Percentiles rank a stretch among this genome's conserved stretches.
phyloP scores from a whole-genome alignment of 768 basidiomycete genomes.

The Mycena galericulata region DNA sequence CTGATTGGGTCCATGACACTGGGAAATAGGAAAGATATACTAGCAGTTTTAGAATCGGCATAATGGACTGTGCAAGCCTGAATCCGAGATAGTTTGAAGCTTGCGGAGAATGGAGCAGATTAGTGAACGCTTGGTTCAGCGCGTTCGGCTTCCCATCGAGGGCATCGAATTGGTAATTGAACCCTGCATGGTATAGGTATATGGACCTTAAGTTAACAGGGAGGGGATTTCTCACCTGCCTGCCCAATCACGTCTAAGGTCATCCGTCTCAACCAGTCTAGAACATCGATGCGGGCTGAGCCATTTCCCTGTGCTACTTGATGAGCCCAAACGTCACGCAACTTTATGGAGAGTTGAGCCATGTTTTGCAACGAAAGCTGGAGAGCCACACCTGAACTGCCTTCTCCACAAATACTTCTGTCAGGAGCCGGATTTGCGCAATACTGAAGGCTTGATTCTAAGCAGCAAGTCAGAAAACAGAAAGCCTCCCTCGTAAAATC shows the following conservation, averaged over 20 bases:
- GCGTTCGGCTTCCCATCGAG: constrained; percentile 44
- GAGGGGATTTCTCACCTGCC: constrained; percentile 43
- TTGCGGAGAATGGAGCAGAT: constrained; percentile 37
- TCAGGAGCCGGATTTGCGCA: constrained; percentile 53
- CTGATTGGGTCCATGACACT: neutral
- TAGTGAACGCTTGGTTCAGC: constrained; percentile 46
- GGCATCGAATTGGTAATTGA: constrained; percentile 51
- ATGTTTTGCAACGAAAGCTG: neutral
- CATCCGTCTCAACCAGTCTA: constrained; percentile 47
- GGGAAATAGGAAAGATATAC: constrained; percentile 23
- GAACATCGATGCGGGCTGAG: constrained; percentile 43
- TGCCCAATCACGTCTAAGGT: constrained; percentile 58
- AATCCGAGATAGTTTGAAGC: constrained; percentile 13
- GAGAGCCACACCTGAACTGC: constrained; percentile 44
- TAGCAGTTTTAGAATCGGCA: constrained; percentile 45
- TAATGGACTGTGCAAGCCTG: constrained; percentile 32
- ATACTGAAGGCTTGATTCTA: constrained; percentile 61
- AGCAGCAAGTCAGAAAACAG: neutral
- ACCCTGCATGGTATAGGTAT: constrained; percentile 42
- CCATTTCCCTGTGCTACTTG: constrained; percentile 36
- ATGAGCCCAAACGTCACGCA: constrained; percentile 47
- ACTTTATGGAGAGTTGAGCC: constrained; percentile 32
- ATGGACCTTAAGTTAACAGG: neutral
- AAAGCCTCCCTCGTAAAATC: no score
- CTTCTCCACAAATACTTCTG: constrained; percentile 51